Percentiles rank a stretch among this genome's conserved stretches.
Conservation (phyloP, 441 rosid genomes). For the Pelargonium cotyledonis region DNA sequence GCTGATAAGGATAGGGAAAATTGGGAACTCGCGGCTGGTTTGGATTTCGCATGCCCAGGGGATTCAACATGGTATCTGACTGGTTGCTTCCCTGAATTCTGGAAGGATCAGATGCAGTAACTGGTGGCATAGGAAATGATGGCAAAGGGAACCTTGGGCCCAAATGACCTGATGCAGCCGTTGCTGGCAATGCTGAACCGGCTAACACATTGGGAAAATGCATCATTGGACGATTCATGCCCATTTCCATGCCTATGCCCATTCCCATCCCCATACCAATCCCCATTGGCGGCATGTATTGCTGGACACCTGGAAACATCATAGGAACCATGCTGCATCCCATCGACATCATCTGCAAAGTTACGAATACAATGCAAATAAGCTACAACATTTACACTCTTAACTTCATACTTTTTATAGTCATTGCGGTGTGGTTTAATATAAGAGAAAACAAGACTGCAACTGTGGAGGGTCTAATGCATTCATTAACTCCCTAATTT, state of each 20-base stretch:
- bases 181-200: conserved; percentile 42
- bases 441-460: too few species aligned
- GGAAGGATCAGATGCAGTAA: conserved; percentile 46
- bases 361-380: background rate
- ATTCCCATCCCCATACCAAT: conserved; percentile 56
- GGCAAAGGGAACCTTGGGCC: conserved; percentile 51
- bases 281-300: conserved; percentile 62
- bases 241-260: conserved; percentile 57
- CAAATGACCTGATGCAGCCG: conserved; percentile 49
- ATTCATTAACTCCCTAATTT: too few species aligned
- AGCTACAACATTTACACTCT: conserved; percentile 8
- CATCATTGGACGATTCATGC: conserved; percentile 59
- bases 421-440: too few species aligned
- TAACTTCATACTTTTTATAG: too few species aligned
- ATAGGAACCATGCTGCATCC: conserved; percentile 85
- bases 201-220: conserved; percentile 66
- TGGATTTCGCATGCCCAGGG: conserved; percentile 36
- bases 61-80: conserved; percentile 35
- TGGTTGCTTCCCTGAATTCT: conserved; percentile 42
- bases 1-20: conserved; percentile 65
- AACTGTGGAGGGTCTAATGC: too few species aligned
- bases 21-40: conserved; percentile 35
- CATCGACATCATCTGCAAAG: conserved; percentile 88
- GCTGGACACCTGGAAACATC: conserved; percentile 83
- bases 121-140: conserved; percentile 45